A percentile compares a stretch with the other conserved stretches of the same genome.
Evolutionary conservation across 257 asterid species (phyloP).

Genomic region (Linaria vulgaris): DNA sequence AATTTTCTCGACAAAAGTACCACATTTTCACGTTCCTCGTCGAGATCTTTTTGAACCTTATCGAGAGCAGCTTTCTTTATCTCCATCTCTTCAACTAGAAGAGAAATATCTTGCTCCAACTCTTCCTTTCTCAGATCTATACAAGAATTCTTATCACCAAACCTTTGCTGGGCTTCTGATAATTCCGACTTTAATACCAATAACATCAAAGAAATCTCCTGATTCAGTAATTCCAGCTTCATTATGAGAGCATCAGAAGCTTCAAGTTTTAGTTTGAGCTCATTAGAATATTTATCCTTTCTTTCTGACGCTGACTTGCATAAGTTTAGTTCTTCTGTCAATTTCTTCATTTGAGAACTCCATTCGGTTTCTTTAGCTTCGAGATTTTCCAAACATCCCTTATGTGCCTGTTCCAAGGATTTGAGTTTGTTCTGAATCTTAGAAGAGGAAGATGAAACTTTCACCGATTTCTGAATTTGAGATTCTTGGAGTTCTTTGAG

Average conservation of each 20-base stretch:
- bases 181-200: conserved; percentile 65
- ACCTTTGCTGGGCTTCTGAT: conserved; percentile 48
- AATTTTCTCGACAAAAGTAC: conserved; percentile 42
- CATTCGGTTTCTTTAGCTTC: conserved; percentile 71
- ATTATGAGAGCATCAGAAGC: conserved; percentile 52
- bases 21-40: conserved; percentile 56
- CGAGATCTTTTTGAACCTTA: conserved; percentile 51
- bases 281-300: conserved; percentile 42
- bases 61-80: conserved; percentile 45
- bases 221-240: conserved; percentile 59
- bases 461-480: conserved; percentile 63
- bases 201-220: conserved; percentile 54
- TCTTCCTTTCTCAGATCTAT: conserved; percentile 35
- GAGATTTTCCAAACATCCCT: conserved; percentile 51
- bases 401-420: conserved; percentile 60
- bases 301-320: conserved; percentile 47
- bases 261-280: conserved; percentile 59
- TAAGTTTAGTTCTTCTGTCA: conserved; percentile 44
- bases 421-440: conserved; percentile 72
- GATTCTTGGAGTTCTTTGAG: conserved; percentile 76
- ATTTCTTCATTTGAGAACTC: conserved; percentile 49
- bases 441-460: conserved; percentile 51
- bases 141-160: conserved; percentile 35
- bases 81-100: conserved; percentile 52
- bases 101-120: conserved; percentile 30